Evolutionary conservation across 148 eudicot species (phyloP).

Genomic region (Spergularia marina): DNA sequence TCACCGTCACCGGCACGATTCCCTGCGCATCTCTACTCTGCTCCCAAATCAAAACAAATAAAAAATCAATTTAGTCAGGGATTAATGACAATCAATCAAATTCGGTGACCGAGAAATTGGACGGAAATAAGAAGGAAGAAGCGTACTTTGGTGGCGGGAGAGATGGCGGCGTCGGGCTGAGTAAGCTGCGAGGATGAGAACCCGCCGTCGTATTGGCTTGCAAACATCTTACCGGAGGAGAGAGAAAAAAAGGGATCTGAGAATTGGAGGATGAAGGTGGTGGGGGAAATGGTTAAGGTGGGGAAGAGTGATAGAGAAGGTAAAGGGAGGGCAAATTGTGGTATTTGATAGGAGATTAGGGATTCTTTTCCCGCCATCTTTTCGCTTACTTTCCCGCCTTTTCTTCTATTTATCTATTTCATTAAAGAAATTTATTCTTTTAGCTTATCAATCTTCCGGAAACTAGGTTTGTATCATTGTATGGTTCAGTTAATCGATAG

Average conservation of each 20-base stretch:
- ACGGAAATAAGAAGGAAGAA: background rate
- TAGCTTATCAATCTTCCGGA: background rate
- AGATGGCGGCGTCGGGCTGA: slow-evolving; percentile 38
- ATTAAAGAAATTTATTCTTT: background rate
- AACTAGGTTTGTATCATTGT: no score
- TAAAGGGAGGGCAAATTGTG: background rate
- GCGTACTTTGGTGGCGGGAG: slow-evolving; percentile 51
- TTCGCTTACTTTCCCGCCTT: slow-evolving; percentile 37
- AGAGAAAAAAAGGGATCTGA: background rate
- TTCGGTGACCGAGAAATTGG: background rate
- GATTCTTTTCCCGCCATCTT: slow-evolving; percentile 43
- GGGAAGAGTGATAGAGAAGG: no score
- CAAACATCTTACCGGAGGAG: slow-evolving; percentile 37
- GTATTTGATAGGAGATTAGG: background rate
- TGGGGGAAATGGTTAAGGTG: no score
- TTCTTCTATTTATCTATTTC: no score
- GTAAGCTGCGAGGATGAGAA: slow-evolving; percentile 59
- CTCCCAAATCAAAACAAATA: background rate
- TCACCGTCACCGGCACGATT: slow-evolving; percentile 65
- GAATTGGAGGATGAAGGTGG: background rate
- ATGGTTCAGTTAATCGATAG: no score
- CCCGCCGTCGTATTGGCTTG: slow-evolving; percentile 61
- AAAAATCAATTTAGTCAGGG: background rate
- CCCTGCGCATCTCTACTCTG: slow-evolving; percentile 63
- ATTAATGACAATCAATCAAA: background rate